Conservation (phyloP, 2,329 filamentous ascomycete species). For the Hymenoscyphus linearis region DNA sequence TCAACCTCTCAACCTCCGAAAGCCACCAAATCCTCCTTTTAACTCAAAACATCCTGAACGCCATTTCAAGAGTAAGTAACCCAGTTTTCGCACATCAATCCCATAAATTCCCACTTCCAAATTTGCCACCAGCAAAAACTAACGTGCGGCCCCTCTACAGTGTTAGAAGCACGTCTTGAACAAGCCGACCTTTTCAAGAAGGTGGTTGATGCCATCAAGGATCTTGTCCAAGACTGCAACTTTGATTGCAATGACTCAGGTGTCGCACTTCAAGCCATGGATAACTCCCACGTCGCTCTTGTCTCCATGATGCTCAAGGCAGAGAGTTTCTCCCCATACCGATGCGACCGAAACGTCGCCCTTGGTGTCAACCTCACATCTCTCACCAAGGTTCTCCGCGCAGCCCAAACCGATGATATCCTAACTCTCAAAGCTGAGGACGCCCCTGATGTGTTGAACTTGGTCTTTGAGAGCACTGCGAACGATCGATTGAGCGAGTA, state of each 20-base stretch:
- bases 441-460: constrained; percentile 88
- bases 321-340: constrained; percentile 89
- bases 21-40: not conserved
- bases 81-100: not conserved
- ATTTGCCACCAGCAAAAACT: not conserved
- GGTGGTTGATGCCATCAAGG: constrained; percentile 98
- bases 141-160: constrained; percentile 17
- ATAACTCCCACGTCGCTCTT: constrained; percentile 98
- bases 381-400: constrained; percentile 93
- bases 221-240: constrained; percentile 99
- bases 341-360: constrained; percentile 98
- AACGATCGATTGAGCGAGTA: constrained; percentile 96
- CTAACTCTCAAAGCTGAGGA: constrained; percentile 97
- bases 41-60: not conserved
- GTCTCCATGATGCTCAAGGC: constrained; percentile 99
- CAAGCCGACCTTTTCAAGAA: constrained; percentile 94
- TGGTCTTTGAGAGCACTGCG: constrained; percentile 86
- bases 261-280: constrained; percentile 98
- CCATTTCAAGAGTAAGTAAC: not conserved
- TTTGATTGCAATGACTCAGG: constrained; percentile 99
- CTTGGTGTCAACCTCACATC: constrained; percentile 96
- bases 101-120: not conserved
- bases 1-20: not conserved
- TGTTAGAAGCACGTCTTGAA: constrained; percentile 97
- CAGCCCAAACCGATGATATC: constrained; percentile 89